These are phyloP conservation scores for Takashimella koratensis DNA, from an alignment of 1,284 basidiomycete species.

Conservation along the genomic window DNA sequence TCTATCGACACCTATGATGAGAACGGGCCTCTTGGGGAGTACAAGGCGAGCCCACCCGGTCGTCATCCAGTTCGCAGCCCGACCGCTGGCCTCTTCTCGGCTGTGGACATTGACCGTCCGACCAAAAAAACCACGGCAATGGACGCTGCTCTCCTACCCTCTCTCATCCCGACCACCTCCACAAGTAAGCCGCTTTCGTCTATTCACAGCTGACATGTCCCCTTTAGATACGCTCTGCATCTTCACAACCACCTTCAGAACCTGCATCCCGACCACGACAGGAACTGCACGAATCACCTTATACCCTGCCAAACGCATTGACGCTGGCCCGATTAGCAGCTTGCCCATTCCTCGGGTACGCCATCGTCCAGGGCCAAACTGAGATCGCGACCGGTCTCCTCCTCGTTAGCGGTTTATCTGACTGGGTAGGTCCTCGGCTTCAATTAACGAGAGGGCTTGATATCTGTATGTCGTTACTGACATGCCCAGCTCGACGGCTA, in stretches of 20 bases:
- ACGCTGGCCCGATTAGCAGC: slow-evolving; percentile 80
- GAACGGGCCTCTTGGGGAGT: background rate
- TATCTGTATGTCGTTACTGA: background rate
- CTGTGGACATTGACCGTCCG: too few species aligned
- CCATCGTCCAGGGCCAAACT: slow-evolving; percentile 82
- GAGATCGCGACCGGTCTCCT: slow-evolving; percentile 74
- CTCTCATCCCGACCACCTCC: too few species aligned
- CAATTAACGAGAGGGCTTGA: too few species aligned
- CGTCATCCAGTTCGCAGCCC: too few species aligned
- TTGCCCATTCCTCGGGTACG: slow-evolving; percentile 86
- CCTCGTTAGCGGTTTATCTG: slow-evolving; percentile 83
- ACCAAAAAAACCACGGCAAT: too few species aligned
- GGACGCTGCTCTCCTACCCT: too few species aligned
- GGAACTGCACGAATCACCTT: slow-evolving; percentile 75
- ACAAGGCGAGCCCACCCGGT: too few species aligned
- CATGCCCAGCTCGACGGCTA: slow-evolving; percentile 73
- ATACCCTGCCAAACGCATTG: slow-evolving; percentile 88
- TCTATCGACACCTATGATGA: background rate
- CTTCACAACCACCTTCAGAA: too few species aligned
- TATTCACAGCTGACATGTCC: too few species aligned
- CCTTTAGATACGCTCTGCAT: too few species aligned
- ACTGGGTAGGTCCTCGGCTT: slow-evolving; percentile 66
- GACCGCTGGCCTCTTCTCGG: too few species aligned
- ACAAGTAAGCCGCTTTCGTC: too few species aligned
- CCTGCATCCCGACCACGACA: background rate